Percentiles rank a stretch among this genome's conserved stretches.
Evolutionary conservation across 306 rosid genomes (phyloP).

Genomic region (Prunus davidiana): DNA sequence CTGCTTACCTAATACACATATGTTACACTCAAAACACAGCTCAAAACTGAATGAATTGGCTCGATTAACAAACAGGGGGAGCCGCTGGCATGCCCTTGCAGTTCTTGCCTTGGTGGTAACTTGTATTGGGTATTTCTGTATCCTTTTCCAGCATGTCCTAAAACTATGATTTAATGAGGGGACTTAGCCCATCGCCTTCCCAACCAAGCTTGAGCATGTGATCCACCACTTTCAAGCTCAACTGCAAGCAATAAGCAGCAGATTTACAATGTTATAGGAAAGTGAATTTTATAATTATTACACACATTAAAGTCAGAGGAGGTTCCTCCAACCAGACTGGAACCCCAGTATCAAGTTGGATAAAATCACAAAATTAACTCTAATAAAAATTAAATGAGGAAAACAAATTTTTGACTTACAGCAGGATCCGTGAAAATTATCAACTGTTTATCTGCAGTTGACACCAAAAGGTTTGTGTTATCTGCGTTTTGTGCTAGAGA

Average conservation of each 20-base stretch:
- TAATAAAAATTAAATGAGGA: neutral
- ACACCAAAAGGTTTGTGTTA: conserved; percentile 85
- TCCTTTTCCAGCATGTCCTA: conserved; percentile 26
- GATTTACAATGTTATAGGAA: neutral
- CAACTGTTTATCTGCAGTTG: conserved; percentile 80
- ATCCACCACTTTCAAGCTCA: conserved; percentile 97
- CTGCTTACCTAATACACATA: conserved; percentile 39
- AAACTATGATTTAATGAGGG: conserved; percentile 64
- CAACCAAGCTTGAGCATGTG: conserved; percentile 98
- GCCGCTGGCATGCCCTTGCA: conserved; percentile 23
- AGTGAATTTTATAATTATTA: neutral
- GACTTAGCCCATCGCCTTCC: conserved; percentile 84
- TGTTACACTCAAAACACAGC: conserved; percentile 43
- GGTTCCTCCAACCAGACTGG: neutral
- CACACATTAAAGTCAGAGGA: neutral
- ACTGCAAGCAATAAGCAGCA: conserved; percentile 52
- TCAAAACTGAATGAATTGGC: conserved; percentile 27
- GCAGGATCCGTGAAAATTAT: conserved; percentile 89
- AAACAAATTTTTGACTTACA: conserved; percentile 50
- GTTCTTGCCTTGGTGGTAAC: conserved; percentile 31
- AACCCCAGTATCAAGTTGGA: neutral
- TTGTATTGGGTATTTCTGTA: conserved; percentile 25
- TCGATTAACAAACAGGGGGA: conserved; percentile 31
- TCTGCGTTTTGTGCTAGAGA: conserved; percentile 84
- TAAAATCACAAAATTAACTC: neutral